Conservation (phyloP, 768 basidiomycete genomes). For the Boletus pseudo-olivaceus region DNA sequence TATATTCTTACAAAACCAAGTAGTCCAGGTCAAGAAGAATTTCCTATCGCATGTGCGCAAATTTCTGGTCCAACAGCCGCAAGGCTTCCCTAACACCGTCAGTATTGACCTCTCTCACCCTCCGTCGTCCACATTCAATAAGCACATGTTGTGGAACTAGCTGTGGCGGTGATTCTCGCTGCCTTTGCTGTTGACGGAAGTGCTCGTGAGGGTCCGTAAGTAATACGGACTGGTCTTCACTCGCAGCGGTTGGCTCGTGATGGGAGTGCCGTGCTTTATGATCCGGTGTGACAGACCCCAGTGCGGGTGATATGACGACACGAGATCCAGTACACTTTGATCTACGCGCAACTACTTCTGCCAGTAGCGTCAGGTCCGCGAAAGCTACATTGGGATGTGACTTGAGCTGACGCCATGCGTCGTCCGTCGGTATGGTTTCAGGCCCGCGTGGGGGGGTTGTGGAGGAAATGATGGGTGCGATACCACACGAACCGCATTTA, state of each 20-base stretch:
- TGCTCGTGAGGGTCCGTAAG: slow-evolving; percentile 54
- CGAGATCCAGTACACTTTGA: slow-evolving; percentile 74
- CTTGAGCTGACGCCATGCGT: slow-evolving; percentile 82
- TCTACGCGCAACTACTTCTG: slow-evolving; percentile 83
- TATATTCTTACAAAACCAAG: not conserved
- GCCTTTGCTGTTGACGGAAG: slow-evolving; percentile 44
- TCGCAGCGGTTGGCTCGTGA: slow-evolving; percentile 5
- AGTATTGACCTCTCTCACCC: slow-evolving; percentile 62
- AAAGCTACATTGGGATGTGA: slow-evolving; percentile 87
- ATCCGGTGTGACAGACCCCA: slow-evolving; percentile 48
- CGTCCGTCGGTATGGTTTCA: slow-evolving; percentile 72
- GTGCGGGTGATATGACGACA: slow-evolving; percentile 55
- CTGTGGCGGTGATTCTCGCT: slow-evolving; percentile 43
- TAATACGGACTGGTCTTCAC: slow-evolving; percentile 39
- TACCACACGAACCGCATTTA: slow-evolving; percentile 30
- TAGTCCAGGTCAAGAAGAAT: not conserved
- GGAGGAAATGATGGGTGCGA: slow-evolving; percentile 29
- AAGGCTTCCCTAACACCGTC: slow-evolving; percentile 75
- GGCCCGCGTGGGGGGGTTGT: slow-evolving; percentile 18
- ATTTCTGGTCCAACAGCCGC: slow-evolving; percentile 66
- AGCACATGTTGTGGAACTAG: slow-evolving; percentile 61
- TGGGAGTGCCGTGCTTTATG: slow-evolving; percentile 19
- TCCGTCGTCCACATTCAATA: slow-evolving; percentile 58
- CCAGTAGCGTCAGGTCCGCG: slow-evolving; percentile 77
- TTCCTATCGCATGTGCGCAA: slow-evolving; percentile 37